Conservation (phyloP, 1,284 basidiomycete species). For the Sporisorium sorghi region DNA sequence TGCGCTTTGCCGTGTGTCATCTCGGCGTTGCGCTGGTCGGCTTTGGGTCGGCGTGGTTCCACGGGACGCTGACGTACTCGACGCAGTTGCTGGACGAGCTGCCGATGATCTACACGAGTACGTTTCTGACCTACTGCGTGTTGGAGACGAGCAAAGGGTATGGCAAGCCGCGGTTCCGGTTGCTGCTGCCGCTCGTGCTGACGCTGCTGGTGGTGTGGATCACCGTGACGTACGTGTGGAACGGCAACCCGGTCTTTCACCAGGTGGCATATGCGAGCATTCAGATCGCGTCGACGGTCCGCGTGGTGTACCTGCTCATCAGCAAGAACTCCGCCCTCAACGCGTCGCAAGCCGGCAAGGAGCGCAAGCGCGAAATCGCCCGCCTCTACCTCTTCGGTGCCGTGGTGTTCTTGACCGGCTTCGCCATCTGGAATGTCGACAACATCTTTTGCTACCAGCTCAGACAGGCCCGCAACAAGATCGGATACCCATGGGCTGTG, state of each 20-base stretch:
- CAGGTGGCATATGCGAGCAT: conserved; percentile 72
- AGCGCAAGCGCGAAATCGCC: conserved; percentile 23
- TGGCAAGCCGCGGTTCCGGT: conserved; percentile 29
- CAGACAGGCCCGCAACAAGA: conserved; percentile 31
- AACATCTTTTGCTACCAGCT: conserved; percentile 71
- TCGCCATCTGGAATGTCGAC: conserved; percentile 73
- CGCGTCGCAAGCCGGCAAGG: conserved; percentile 14
- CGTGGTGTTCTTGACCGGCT: conserved; percentile 69
- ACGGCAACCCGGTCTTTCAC: conserved; percentile 73
- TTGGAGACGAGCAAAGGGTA: conserved; percentile 53
- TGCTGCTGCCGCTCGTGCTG: conserved; percentile 43
- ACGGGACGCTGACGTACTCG: conserved; percentile 64
- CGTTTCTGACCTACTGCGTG: conserved; percentile 58
- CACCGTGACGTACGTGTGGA: conserved; percentile 68
- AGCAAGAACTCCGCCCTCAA: conserved; percentile 36
- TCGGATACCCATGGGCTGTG: conserved; percentile 60
- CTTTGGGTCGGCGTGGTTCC: conserved; percentile 61
- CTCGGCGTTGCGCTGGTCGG: conserved; percentile 61
- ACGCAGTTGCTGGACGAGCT: conserved; percentile 68
- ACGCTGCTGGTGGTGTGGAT: conserved; percentile 47
- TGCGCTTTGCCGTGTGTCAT: conserved; percentile 53
- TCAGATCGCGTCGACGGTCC: conserved; percentile 64
- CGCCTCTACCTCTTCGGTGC: conserved; percentile 42
- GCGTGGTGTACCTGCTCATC: conserved; percentile 65
- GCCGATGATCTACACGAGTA: conserved; percentile 68